Evolutionary conservation across 225 moss, liverwort and hornwort species (phyloP), one percentile per base, ranked within the genome.

Genomic region (Pseudoscleropodium purum): DNA sequence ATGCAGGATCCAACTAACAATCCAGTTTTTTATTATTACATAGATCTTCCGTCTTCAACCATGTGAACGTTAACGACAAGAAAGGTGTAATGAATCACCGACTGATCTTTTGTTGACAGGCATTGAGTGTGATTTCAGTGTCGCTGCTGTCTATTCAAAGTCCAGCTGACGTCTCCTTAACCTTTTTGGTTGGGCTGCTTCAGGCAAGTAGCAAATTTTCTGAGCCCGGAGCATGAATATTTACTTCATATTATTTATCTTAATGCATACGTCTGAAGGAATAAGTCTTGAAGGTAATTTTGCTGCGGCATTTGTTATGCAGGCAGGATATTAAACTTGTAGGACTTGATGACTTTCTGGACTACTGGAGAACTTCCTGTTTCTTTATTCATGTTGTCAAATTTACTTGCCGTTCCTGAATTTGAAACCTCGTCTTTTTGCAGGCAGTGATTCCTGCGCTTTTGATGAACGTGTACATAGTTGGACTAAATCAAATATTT

Each of bases 381-480:
- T 62, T 10, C 69, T 57, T 83, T 29, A 12, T 39, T 86, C 43
- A 75, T 78, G 52, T 83, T 84, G 51, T 92, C 39, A 29, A 74
- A 74, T 62, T 47, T 8, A 64, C 57, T 78, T 86, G 79, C 43
- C 34, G 34, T 67, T 68, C 75, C 68, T 88, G 64, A 85, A 57
- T 63, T 75, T 72, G 59, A 41, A 59, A 85, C 74, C 75, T 74
- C 45, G 49, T 51, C 27, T 57, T 83, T 90, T 65, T 94, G 90
- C 96, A 96, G 95, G 96, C 96, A 39, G 49, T 97, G 85, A 74
- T 96, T 90, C 96, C 97, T 81, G 92, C 96, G 24, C 87, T 97
- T 72, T 91, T 95, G 61, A 97, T 97, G 97, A 97, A 97, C 68
- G 94, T 97, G 63, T 97, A 97, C 88, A 96, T 97, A 78, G 97